These are phyloP conservation scores for Boletus rubescentipes DNA, from an alignment of 768 basidiomycete genomes.

Conservation along the genomic window DNA sequence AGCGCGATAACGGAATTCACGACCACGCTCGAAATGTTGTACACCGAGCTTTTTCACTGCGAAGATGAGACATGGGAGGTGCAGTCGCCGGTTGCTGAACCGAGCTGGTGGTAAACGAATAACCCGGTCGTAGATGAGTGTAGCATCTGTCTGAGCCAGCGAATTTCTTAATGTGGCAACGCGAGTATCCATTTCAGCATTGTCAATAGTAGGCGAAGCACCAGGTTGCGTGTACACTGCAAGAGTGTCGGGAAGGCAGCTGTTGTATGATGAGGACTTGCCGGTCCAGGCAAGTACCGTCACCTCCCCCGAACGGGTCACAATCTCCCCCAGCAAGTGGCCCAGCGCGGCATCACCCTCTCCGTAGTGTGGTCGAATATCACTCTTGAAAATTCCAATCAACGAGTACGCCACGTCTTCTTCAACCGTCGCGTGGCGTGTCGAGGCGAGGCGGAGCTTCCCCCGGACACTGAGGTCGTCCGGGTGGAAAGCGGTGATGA, in stretches of 20 bases:
- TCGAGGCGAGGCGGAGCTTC: not conserved
- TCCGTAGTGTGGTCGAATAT: not conserved
- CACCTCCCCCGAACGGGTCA: not conserved
- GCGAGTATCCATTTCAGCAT: no score
- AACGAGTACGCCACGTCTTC: not conserved
- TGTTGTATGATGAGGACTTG: no score
- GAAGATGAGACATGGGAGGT: no score
- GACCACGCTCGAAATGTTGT: not conserved
- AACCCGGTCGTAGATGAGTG: not conserved
- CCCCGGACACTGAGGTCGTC: not conserved
- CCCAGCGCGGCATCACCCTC: not conserved
- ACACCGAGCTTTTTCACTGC: not conserved
- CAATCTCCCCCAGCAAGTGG: not conserved
- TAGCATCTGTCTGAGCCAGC: not conserved
- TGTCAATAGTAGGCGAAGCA: not conserved
- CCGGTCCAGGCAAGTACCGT: not conserved
- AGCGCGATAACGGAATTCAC: no score
- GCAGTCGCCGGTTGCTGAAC: not conserved
- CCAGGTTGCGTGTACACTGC: not conserved
- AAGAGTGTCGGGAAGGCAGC: not conserved
- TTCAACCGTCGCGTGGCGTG: not conserved
- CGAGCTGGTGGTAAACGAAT: not conserved
- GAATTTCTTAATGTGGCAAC: not conserved
- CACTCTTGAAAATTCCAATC: not conserved
- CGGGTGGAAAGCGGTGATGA: not conserved